phyloP scores from a whole-genome alignment of 2,329 filamentous ascomycete genomes.

The Fusarium duplospermum region DNA sequence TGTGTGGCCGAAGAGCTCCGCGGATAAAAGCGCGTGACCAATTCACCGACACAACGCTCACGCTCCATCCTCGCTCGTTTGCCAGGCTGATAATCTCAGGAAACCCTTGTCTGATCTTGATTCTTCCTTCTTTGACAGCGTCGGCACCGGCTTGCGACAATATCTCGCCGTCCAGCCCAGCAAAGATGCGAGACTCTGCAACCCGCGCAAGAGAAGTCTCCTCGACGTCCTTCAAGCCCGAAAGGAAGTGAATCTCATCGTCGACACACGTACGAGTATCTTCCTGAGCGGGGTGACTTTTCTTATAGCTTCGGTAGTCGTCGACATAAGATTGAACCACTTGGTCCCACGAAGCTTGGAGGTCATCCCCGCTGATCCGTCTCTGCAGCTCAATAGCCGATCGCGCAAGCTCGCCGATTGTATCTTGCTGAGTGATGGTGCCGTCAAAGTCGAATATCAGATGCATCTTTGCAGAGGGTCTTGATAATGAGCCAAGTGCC shows the following conservation, averaged over 20 bases:
- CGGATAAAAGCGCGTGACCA: conserved; percentile 62
- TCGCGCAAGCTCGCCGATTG: conserved; percentile 60
- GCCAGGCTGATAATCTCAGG: conserved; percentile 45
- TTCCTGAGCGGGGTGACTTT: conserved; percentile 48
- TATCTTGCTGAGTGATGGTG: conserved; percentile 67
- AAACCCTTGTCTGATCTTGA: conserved; percentile 57
- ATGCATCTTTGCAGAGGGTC: conserved; percentile 47
- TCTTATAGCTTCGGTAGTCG: conserved; percentile 54
- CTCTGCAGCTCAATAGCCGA: conserved; percentile 54
- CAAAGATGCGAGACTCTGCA: conserved; percentile 58
- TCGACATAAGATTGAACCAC: conserved; percentile 60
- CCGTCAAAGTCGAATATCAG: conserved; percentile 70
- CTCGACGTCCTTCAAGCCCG: conserved; percentile 58
- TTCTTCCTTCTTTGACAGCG: conserved; percentile 48
- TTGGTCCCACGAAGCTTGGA: conserved; percentile 56
- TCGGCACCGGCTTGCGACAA: conserved; percentile 54
- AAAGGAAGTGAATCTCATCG: conserved; percentile 58
- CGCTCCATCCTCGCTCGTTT: conserved; percentile 48
- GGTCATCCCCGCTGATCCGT: conserved; percentile 42
- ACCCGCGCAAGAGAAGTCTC: conserved; percentile 59
- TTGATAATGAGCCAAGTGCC: neutral
- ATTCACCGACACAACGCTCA: conserved; percentile 63
- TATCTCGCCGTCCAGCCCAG: conserved; percentile 47
- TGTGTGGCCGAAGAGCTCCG: conserved; percentile 53
- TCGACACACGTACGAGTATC: conserved; percentile 48